Conservation (phyloP, 371 early-diverging fungal species). For the Phascolomyces articulosus region DNA sequence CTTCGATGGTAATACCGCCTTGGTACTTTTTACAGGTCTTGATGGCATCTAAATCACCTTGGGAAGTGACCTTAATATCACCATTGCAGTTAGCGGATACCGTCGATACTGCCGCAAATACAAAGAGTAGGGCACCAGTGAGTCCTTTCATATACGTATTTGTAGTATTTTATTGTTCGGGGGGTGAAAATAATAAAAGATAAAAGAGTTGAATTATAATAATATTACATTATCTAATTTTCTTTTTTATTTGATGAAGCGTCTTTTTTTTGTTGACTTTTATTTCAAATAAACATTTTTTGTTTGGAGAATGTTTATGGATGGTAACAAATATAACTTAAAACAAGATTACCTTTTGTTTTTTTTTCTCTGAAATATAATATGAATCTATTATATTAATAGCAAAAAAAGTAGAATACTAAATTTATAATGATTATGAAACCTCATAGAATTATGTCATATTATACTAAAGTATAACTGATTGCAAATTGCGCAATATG, state of each 20-base stretch:
- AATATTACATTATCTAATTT: not conserved
- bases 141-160: not conserved
- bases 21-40: constrained; percentile 15
- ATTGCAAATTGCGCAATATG: too few relatives aligned
- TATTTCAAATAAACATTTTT: not conserved
- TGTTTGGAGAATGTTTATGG: not conserved
- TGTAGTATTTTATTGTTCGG: too few relatives aligned
- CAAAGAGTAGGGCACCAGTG: not conserved
- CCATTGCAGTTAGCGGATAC: constrained; percentile 16
- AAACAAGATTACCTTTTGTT: too few relatives aligned
- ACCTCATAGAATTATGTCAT: too few relatives aligned
- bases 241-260: not conserved
- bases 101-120: not conserved
- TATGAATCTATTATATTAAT: too few relatives aligned
- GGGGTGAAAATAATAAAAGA: too few relatives aligned
- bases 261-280: not conserved
- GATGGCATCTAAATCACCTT: constrained; percentile 19
- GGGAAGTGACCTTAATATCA: constrained; percentile 21
- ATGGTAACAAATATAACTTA: not conserved
- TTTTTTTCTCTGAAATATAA: too few relatives aligned
- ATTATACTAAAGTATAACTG: too few relatives aligned
- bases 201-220: not conserved
- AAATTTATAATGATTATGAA: too few relatives aligned
- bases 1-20: constrained; percentile 20
- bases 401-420: too few relatives aligned